Percentiles rank a stretch among this genome's conserved stretches.
Evolutionary conservation across 768 basidiomycete genomes (phyloP).

Genomic region (Cyathus striatus): DNA sequence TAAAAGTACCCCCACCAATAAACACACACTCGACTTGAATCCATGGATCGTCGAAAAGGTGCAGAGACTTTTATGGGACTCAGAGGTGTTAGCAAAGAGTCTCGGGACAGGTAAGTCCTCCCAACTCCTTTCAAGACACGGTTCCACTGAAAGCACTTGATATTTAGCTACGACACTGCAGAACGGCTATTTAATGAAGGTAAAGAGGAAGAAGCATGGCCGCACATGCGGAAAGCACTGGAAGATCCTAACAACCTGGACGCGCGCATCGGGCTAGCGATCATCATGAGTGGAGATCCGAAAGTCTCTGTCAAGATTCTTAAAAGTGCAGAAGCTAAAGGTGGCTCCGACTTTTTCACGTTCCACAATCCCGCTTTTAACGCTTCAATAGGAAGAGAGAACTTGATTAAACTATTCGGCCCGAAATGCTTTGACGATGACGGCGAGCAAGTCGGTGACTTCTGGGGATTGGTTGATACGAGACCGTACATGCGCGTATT

Average conservation of each 20-base stretch:
- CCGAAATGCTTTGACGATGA: conserved; percentile 31
- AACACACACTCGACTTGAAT: too few relatives aligned
- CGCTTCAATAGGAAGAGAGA: conserved; percentile 15
- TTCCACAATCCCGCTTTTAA: not conserved
- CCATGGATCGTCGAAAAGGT: too few relatives aligned
- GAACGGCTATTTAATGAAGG: conserved; percentile 26
- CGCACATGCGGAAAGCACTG: conserved; percentile 34
- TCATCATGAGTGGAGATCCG: conserved; percentile 21
- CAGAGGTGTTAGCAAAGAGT: too few relatives aligned
- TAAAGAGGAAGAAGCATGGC: conserved; percentile 27
- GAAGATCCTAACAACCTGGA: conserved; percentile 35
- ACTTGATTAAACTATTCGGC: conserved; percentile 22
- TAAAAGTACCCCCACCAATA: too few relatives aligned
- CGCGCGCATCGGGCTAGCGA: conserved; percentile 29
- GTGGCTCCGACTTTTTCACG: not conserved
- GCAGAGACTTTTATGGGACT: too few relatives aligned
- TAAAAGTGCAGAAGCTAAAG: conserved; percentile 14
- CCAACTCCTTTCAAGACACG: not conserved
- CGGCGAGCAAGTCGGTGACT: conserved; percentile 26
- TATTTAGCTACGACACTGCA: conserved; percentile 26
- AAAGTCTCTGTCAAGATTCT: conserved; percentile 17
- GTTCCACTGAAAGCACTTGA: not conserved
- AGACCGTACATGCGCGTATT: conserved; percentile 43
- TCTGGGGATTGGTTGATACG: conserved; percentile 31
- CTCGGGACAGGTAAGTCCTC: not conserved